Base-by-base conservation (phyloP, 1,139 yeast species). In the Hanseniaspora sp. region DNA sequence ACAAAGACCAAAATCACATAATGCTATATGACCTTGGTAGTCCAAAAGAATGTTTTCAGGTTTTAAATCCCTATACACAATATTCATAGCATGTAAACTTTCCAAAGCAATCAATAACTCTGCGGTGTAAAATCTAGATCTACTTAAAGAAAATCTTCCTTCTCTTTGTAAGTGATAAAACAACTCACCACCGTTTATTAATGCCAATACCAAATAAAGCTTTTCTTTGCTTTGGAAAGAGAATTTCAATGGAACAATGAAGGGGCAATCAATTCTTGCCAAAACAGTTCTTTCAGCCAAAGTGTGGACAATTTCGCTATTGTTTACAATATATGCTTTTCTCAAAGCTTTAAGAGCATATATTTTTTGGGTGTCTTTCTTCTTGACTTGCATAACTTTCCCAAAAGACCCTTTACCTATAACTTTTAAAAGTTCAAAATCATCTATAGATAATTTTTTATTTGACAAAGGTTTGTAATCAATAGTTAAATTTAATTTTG, bases 361-460 rank as follows among this genome's bases (percentile, higher is more conserved):
- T 40, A 92, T 83, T 66, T 90, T 95, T 60, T 84, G 84, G 11
- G 98, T 92, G 69, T 92, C 97, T 62, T 86, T 86, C 71, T 92
- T 92, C 57, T 88, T 82, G 46, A 92, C 98, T 69, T 92, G 98
- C 97, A 92, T 92, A 56, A 92, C 98, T 69, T 94, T 92, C 55
- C 98, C 98, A 69, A 92, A 94, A 1, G 96, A 87, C 3, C 98
- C 98, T 67, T 92, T 92, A 47, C 98, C 98, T 56, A 92, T 87
- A 23, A 92, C 98, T 69, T 92, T 92, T 62, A 92, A 75, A 56
- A 94, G 72, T 63, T 90, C 96, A 68, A 92, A 92, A 65, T 92
- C 96, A 55, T 88, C 95, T 61, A 92, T 88, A 1, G 87, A 75
- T 53, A 92, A 74, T 54, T 85, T 85, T 62, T 80, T 79, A 61